phyloP scores from a whole-genome alignment of 495 filamentous ascomycete genomes.

The Aspergillus bridgeri region DNA sequence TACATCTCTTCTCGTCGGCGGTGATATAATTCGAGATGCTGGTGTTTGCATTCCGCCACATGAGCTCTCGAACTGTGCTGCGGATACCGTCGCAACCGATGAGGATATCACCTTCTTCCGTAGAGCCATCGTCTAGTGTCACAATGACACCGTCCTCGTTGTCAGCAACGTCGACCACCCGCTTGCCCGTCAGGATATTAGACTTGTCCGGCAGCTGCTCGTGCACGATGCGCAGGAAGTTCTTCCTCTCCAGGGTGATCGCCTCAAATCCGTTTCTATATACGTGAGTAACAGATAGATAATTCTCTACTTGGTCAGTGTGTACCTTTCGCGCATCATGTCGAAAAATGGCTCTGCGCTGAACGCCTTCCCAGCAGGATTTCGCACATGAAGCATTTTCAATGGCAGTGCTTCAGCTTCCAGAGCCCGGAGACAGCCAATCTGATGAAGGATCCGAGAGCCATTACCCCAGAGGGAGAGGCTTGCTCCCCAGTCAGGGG shows the following conservation, averaged over 20 bases:
- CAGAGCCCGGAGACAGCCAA: constrained; percentile 37
- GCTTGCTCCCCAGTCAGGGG: constrained; percentile 39
- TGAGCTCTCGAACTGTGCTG: constrained; percentile 39
- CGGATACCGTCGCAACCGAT: constrained; percentile 50
- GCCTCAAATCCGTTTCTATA: too few relatives aligned
- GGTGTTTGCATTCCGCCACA: constrained; percentile 23
- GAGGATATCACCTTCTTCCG: constrained; percentile 39
- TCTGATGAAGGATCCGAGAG: constrained; percentile 46
- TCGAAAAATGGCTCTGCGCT: too few relatives aligned
- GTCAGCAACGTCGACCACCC: constrained; percentile 11
- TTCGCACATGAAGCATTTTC: too few relatives aligned
- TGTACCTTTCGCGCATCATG: too few relatives aligned
- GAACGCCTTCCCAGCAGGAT: too few relatives aligned
- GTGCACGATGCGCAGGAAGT: constrained; percentile 22
- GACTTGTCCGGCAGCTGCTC: constrained; percentile 14
- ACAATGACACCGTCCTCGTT: constrained; percentile 10
- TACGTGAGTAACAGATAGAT: too few relatives aligned
- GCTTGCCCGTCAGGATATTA: constrained; percentile 15
- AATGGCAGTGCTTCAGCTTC: too few relatives aligned
- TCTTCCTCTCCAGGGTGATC: not conserved
- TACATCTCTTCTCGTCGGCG: constrained; percentile 13
- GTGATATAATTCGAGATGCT: constrained; percentile 18
- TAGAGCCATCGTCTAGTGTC: constrained; percentile 27
- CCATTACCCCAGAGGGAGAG: constrained; percentile 32
- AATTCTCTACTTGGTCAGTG: too few relatives aligned